Evolutionary conservation across 2,329 filamentous ascomycete species (phyloP), one percentile per base, ranked within the genome.

Genomic region (Xylaria sp.): DNA sequence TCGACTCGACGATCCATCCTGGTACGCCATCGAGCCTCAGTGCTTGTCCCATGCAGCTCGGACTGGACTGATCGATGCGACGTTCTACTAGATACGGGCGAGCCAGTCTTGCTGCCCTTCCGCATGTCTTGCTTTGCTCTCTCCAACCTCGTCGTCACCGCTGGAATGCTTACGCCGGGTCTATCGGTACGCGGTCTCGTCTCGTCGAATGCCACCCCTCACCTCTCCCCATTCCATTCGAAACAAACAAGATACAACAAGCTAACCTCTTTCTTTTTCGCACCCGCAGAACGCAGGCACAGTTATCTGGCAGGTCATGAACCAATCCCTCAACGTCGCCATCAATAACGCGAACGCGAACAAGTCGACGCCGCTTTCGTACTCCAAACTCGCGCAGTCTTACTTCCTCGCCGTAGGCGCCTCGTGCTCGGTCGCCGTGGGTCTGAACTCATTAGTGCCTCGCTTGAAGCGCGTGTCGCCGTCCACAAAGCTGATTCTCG

Each of bases 311-410:
- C 94, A 99, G 77, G 85, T 97, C 60, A 85, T 90, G 67, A 99
- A 99, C 77, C 94, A 99, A 79, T 97, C 92, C 10, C 87, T 99
- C 69, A 99, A 99, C 74, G 94, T 99, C 34, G 93, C 91, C 67
- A 93, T 99, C 81, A 99, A 99, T 82, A 92, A 86, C 73, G 90
- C 93, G 72, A 99, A 99, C 75, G 91, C 93, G 64, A 99, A 99
- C 83, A 99, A 99, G 76, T 96, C 92, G 46, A 92, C 91, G 2
- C 91, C 93, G 1, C 83, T 97, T 64, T 89, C 90, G 18, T 88
- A 85, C 60, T 84, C 85, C 19, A 90, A 91, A 67, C 87, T 99
- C 63, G 83, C 88, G 63, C 87, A 96, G 76, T 97, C 92, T 55
- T 99, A 97, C 80, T 84, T 89, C 72, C 82, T 96, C 62, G 94